These are phyloP conservation scores for Huntiella abstrusa DNA, from an alignment of 2,329 filamentous ascomycete genomes.

Conservation along the genomic window DNA sequence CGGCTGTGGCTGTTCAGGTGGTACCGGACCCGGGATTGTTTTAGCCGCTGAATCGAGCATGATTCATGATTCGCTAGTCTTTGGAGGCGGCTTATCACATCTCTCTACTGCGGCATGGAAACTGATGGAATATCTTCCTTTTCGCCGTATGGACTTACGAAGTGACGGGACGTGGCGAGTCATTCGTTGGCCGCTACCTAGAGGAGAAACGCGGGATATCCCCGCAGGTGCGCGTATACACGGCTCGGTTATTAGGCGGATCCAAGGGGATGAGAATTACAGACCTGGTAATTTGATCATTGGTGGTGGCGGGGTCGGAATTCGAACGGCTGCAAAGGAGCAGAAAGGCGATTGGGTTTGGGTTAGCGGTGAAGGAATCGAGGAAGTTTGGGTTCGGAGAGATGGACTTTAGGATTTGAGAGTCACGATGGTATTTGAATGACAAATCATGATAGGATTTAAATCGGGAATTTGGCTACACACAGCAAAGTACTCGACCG, in stretches of 20 bases:
- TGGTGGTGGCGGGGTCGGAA: slow-evolving; percentile 57
- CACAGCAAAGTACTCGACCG: too few relatives aligned
- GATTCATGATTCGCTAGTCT: slow-evolving; percentile 55
- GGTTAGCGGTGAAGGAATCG: background rate
- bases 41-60: slow-evolving; percentile 32
- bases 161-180: slow-evolving; percentile 58
- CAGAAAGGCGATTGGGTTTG: background rate
- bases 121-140: slow-evolving; percentile 66
- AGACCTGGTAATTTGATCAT: slow-evolving; percentile 64
- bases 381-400: background rate
- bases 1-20: slow-evolving; percentile 20
- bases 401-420: too few relatives aligned
- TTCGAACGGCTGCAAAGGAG: slow-evolving; percentile 30
- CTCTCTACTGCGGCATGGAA: slow-evolving; percentile 49
- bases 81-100: slow-evolving; percentile 35
- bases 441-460: too few relatives aligned
- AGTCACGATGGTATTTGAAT: too few relatives aligned
- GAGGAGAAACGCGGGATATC: slow-evolving; percentile 61
- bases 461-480: too few relatives aligned
- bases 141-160: slow-evolving; percentile 61
- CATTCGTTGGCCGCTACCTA: slow-evolving; percentile 61
- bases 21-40: slow-evolving; percentile 38
- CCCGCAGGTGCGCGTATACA: slow-evolving; percentile 53
- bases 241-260: slow-evolving; percentile 52
- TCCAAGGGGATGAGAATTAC: slow-evolving; percentile 44